phyloP scores from a whole-genome alignment of 257 asterid species.

The Solanum bulbocastanum region DNA sequence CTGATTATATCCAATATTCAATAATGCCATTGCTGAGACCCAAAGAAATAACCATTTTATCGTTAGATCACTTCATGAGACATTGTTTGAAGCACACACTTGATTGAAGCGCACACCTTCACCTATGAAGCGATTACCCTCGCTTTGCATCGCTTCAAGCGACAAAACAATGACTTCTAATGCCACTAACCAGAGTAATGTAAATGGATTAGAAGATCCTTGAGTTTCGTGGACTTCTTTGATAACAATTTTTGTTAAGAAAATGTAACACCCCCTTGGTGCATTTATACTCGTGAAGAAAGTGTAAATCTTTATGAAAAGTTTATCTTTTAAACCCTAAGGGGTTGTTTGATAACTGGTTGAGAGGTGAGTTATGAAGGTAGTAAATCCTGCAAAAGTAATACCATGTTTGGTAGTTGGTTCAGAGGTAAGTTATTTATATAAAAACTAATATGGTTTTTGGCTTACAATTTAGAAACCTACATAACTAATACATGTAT shows the following conservation, averaged over 20 bases:
- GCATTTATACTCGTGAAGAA: neutral
- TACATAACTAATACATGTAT: neutral
- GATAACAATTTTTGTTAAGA: neutral
- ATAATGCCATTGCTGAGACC: neutral
- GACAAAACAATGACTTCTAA: neutral
- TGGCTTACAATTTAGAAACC: neutral
- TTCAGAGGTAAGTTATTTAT: neutral
- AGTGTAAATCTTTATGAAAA: neutral
- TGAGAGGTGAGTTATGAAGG: neutral
- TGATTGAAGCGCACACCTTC: neutral
- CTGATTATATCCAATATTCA: neutral
- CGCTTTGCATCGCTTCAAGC: neutral
- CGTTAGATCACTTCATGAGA: neutral
- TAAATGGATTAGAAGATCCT: neutral
- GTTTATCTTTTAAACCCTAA: neutral
- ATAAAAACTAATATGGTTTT: neutral
- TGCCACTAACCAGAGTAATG: neutral
- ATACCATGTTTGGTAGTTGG: neutral
- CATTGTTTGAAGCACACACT: neutral
- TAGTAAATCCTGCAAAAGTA: neutral
- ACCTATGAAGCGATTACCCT: neutral
- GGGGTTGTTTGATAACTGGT: neutral
- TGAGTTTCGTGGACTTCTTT: neutral
- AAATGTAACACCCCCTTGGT: neutral
- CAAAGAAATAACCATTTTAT: neutral